Base-by-base conservation (phyloP, 768 basidiomycete genomes). In the Udeniomyces megalosporus region DNA sequence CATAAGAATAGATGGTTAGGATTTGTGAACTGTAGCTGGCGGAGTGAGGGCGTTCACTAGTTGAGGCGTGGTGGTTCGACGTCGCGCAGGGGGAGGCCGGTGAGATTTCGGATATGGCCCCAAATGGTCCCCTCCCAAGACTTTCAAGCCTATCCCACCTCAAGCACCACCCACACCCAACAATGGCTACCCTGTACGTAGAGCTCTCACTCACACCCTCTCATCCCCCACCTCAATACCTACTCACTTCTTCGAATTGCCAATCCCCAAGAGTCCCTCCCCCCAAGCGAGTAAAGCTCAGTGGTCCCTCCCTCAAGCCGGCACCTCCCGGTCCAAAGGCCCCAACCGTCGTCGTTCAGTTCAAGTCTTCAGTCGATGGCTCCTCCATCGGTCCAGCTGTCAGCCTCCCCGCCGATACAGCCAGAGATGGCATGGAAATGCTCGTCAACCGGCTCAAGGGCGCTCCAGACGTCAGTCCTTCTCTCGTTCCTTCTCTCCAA, bases 331-430 rank as follows among this genome's bases (percentile, higher is more conserved):
- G 82, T 1, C 82, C 84, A 0, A 83, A 84, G 44, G 63, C 63
- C 22, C 51, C 63, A 22, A 59, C 63, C 66, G 76, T 97, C 61
- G 80, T 96, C 17, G 90, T 95, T 24, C 89, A 93, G 70, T 96
- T 97, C 71, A 83, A 91, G 29, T 85, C 85, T 3, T 88, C 92
- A 62, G 85, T 91, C 55, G 85, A 92, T 73, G 89, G 84, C 0
- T 75, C 77, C 61, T 75, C 82, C 3, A 77, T 97, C 24, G 92
- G 90, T 26, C 90, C 92, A 55, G 82, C 86, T 0, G 83, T 97
- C 70, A 89, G 82, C 73, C 74, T 96, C 52, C 92, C 90, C 14
- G 87, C 92, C 28, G 85, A 91, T 75, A 79, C 92, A 10, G 80
- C 83, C 7, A 76, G 88, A 63, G 86, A 91, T 66, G 86, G 82